phyloP scores from a whole-genome alignment of 2,329 filamentous ascomycete genomes.

The Diaporthe velutina region DNA sequence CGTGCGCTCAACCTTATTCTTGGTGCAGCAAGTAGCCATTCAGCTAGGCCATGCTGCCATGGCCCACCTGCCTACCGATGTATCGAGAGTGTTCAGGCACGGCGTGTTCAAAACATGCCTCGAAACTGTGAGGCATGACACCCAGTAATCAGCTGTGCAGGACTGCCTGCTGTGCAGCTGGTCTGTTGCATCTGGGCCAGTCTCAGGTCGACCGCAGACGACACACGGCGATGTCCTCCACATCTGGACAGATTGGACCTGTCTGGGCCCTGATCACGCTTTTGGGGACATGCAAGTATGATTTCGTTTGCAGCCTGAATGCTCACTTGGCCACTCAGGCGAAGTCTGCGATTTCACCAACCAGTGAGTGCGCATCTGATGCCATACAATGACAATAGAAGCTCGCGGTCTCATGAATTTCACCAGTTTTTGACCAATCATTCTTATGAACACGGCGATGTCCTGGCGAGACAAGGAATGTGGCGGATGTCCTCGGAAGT shows the following conservation, averaged over 20 bases:
- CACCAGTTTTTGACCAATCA: neutral
- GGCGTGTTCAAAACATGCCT: too few species aligned
- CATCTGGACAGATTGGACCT: neutral
- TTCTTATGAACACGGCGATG: neutral
- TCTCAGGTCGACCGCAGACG: neutral
- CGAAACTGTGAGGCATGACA: too few species aligned
- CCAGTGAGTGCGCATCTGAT: neutral
- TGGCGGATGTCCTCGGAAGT: neutral
- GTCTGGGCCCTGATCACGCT: neutral
- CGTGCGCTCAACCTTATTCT: neutral
- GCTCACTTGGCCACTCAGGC: neutral
- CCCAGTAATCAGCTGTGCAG: neutral
- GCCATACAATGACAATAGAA: neutral
- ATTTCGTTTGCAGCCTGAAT: too few species aligned
- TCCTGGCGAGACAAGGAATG: neutral
- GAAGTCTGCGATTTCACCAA: neutral
- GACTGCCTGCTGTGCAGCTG: neutral
- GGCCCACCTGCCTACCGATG: neutral
- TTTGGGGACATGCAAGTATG: neutral
- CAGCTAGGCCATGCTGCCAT: neutral
- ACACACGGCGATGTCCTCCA: neutral
- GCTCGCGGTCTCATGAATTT: neutral
- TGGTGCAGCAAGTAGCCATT: neutral
- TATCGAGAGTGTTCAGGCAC: too few species aligned
- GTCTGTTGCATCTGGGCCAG: neutral